A percentile compares a stretch with the other conserved stretches of the same genome.
These are phyloP conservation scores for Rutstroemia sp. DNA, from an alignment of 2,329 filamentous ascomycete species.

Conservation along the genomic window DNA sequence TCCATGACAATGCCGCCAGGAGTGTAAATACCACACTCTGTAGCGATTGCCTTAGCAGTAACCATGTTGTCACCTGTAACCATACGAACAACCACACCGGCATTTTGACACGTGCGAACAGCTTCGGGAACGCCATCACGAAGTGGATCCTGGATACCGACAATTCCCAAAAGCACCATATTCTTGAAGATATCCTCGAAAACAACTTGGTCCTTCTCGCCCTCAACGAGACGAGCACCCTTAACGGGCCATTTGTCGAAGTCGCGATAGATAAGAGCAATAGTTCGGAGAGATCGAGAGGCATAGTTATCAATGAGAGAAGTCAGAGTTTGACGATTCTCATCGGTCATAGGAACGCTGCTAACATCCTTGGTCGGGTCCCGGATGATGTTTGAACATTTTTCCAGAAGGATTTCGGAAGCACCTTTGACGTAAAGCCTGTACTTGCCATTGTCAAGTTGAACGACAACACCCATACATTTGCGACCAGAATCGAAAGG, in stretches of 20 bases:
- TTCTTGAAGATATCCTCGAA: slow-evolving; percentile 63
- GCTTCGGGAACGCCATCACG: slow-evolving; percentile 60
- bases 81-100: slow-evolving; percentile 67
- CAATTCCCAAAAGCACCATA: slow-evolving; percentile 66
- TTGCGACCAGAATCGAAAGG: slow-evolving; percentile 41
- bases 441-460: slow-evolving; percentile 36
- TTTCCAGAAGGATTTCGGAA: slow-evolving; percentile 41
- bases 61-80: slow-evolving; percentile 66
- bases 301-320: slow-evolving; percentile 55
- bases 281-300: slow-evolving; percentile 63
- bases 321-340: slow-evolving; percentile 47
- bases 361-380: slow-evolving; percentile 51
- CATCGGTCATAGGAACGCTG: slow-evolving; percentile 43
- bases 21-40: slow-evolving; percentile 57
- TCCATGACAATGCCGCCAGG: slow-evolving; percentile 57
- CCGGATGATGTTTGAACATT: slow-evolving; percentile 43
- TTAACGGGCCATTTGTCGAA: slow-evolving; percentile 61
- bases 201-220: slow-evolving; percentile 52
- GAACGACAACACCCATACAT: slow-evolving; percentile 60
- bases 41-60: slow-evolving; percentile 66
- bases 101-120: slow-evolving; percentile 57
- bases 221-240: slow-evolving; percentile 46
- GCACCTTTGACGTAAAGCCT: slow-evolving; percentile 46
- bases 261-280: slow-evolving; percentile 66
- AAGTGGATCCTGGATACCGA: slow-evolving; percentile 70